phyloP scores from a whole-genome alignment of 2,329 filamentous ascomycete genomes.

The Fusarium sp. region DNA sequence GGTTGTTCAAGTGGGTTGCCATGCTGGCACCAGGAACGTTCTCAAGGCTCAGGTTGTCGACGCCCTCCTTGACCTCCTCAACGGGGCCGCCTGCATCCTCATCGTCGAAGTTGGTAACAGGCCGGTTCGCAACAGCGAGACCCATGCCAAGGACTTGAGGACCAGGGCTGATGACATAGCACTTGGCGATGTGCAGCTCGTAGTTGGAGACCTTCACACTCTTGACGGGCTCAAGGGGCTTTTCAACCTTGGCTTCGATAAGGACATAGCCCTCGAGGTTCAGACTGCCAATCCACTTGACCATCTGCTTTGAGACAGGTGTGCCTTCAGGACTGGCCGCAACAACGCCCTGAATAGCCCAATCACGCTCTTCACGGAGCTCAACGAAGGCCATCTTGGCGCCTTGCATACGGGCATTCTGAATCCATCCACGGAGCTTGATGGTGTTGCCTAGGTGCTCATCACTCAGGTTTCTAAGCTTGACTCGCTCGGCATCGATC shows the following conservation, averaged over 20 bases:
- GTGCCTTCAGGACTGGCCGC: conserved; percentile 73
- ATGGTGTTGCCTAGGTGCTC: conserved; percentile 76
- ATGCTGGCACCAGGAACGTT: conserved; percentile 79
- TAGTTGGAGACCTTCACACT: conserved; percentile 82
- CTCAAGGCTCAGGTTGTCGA: conserved; percentile 55
- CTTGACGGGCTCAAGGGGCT: conserved; percentile 87
- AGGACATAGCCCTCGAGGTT: conserved; percentile 84
- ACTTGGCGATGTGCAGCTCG: conserved; percentile 89
- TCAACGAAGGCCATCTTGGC: conserved; percentile 94
- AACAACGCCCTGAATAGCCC: conserved; percentile 85
- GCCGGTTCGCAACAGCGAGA: conserved; percentile 64
- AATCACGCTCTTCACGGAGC: conserved; percentile 78
- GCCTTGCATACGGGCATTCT: conserved; percentile 88
- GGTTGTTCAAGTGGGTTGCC: conserved; percentile 88
- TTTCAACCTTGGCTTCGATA: conserved; percentile 83
- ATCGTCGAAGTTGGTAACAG: conserved; percentile 69
- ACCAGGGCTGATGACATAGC: conserved; percentile 78
- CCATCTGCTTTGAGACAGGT: conserved; percentile 84
- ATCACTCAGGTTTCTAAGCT: conserved; percentile 73
- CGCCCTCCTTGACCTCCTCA: conserved; percentile 58
- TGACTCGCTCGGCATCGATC: conserved; percentile 66
- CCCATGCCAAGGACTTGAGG: conserved; percentile 68
- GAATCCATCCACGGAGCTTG: conserved; percentile 81
- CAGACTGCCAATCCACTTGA: conserved; percentile 85
- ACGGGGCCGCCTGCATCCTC: conserved; percentile 58